These are phyloP conservation scores for Bauhinia variegata DNA, from an alignment of 306 rosid species.

Conservation along the genomic window DNA sequence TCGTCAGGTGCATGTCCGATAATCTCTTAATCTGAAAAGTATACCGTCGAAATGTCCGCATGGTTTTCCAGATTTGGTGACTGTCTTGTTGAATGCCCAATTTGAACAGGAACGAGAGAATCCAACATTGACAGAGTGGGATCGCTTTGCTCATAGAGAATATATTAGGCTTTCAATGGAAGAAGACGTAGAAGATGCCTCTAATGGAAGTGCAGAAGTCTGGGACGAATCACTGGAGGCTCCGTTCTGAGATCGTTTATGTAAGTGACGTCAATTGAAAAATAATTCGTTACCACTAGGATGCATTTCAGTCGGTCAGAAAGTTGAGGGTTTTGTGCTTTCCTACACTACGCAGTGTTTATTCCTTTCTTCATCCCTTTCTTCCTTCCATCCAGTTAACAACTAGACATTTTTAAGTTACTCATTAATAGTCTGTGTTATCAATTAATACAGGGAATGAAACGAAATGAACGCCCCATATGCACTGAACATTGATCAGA, in stretches of 20 bases:
- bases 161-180: conserved; percentile 99
- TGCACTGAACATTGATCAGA: conserved; percentile 46
- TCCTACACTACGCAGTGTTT: conserved; percentile 18
- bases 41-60: background rate
- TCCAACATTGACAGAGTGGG: conserved; percentile 99
- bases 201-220: conserved; percentile 99
- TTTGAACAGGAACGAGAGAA: conserved; percentile 95
- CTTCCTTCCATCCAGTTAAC: conserved; percentile 9
- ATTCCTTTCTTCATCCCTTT: conserved; percentile 1
- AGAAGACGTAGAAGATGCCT: conserved; percentile 99
- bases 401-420: conserved; percentile 3
- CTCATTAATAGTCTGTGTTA: conserved; percentile 16
- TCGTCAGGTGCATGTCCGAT: conserved; percentile 78
- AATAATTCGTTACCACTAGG: conserved; percentile 1
- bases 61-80: conserved; percentile 38
- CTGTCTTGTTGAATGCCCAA: conserved; percentile 32
- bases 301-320: conserved; percentile 6
- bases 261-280: conserved; percentile 47
- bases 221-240: conserved; percentile 99
- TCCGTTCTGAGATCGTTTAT: conserved; percentile 69
- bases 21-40: background rate
- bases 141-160: conserved; percentile 99
- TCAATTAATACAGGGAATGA: conserved; percentile 47
- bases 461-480: conserved; percentile 41
- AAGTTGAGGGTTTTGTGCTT: conserved; percentile 16